A percentile compares a stretch with the other conserved stretches of the same genome.
phyloP scores from a whole-genome alignment of 2,329 filamentous ascomycete species.

The Beauveria medogensis region DNA sequence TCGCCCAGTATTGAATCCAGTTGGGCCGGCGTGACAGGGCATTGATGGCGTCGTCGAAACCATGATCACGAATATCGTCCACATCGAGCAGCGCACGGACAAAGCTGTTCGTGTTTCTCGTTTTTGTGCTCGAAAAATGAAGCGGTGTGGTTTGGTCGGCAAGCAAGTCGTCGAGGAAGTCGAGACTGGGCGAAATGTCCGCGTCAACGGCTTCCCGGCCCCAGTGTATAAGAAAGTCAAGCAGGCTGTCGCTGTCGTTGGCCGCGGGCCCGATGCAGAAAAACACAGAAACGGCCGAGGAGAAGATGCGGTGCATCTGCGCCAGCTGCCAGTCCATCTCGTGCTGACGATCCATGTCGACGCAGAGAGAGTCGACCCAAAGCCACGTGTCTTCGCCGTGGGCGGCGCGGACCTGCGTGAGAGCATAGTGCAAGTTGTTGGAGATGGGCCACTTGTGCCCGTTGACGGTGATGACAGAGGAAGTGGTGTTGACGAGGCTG shows the following conservation, averaged over 20 bases:
- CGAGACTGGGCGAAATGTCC: background rate
- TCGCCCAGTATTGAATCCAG: background rate
- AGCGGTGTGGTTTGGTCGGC: no score
- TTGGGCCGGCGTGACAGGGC: background rate
- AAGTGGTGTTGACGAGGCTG: background rate
- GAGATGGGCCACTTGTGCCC: background rate
- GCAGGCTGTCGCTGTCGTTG: background rate
- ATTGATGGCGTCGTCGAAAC: background rate
- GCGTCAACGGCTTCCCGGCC: background rate
- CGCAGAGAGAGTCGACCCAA: background rate
- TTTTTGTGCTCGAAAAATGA: no score
- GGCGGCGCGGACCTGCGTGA: background rate
- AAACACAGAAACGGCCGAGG: background rate
- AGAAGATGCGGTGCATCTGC: background rate
- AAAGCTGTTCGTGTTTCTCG: background rate
- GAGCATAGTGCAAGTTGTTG: background rate
- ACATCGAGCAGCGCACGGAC: background rate
- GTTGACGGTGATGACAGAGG: background rate
- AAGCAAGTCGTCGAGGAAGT: background rate
- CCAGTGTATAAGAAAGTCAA: background rate
- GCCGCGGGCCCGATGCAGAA: background rate
- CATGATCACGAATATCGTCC: background rate
- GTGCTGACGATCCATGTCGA: background rate
- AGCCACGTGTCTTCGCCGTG: background rate
- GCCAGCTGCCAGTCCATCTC: background rate